Base-by-base conservation (phyloP, 371 early-diverging fungal genomes). In the Lichtheimia ramosa region DNA sequence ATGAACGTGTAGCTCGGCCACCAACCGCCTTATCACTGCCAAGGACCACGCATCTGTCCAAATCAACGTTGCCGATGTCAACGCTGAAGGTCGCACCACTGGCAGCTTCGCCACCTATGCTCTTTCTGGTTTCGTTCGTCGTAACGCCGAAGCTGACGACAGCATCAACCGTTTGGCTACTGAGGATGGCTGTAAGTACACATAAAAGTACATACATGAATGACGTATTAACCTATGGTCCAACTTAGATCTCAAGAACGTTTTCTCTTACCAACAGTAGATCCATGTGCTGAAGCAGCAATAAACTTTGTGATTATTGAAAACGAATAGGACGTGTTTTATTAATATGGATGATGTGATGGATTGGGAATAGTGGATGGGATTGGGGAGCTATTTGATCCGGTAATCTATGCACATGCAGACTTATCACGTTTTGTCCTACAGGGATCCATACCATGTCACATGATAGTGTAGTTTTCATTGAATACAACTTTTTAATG, bases 1-100 rank as follows among this genome's bases (percentile, higher is more conserved):
- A 25, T 25, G 25, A 2, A 18, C 16, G n/a, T 10, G 41, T 65
- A 77, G 77, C 69, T 77, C 78, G 58, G 78, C 81, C 71, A 77
- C 81, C 64, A 77, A 75, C 74, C 77, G 76, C 64, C 68, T 77
- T 59, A 80, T 80, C 64, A 75, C 75, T 63, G 76, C 78, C 65
- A 75, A 97, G 90, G 99, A 98, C 87, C 99, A 98, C 89, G 93
- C 97, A 58, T 90, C 96, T 49, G 93, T 98, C 79, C 99, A 97
- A 85, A 89, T 98, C 88, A 97, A 94, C 93, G 80, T 98, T 70
- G 96, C 84, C 61, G 93, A 95, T 64, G 97, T 98, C 66, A 93
- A 97, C 72, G 91, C 89, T 64, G 83, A 83, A 61, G 99, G 98
- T 70, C 84, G 83, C 62, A 68, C 80, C 73, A 90, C 86, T 64